Base-by-base conservation (phyloP, 306 rosid species). In the Lablab purpureus region DNA sequence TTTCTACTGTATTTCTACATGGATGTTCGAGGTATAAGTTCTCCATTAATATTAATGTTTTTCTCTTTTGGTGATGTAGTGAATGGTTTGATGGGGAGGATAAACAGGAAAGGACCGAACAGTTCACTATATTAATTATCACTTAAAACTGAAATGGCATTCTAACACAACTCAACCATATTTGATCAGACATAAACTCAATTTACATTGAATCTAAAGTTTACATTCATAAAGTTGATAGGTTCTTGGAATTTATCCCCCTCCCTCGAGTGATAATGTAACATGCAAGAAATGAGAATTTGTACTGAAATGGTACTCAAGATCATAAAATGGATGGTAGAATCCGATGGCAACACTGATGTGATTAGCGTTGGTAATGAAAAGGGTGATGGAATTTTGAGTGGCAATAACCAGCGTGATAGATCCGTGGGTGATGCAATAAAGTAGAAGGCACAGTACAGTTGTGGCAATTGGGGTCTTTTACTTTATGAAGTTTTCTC, bases 401-500 rank as follows among this genome's bases (percentile, higher is more conserved):
- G 5, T 18, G 19, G 51, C 5, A 66, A 63, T 3, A n/a, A 32
- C 3, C 15, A 3, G 70, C 17, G 69, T 34, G 70, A 34, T 32
- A 3, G 70, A 64, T 64, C 46, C 15, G 25, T 10, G 72, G 41
- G 59, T 52, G 62, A 65, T 41, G 75, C 69, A 67, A 73, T 12
- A 64, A 67, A 52, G 84, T 13, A 2, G n/a, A 6, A 18, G 1
- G 79, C 11, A 73, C 74, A 66, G 80, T 68, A 21, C 0, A 51
- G 30, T 6, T 4, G 28, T 25, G 2, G 67, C 46, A 67, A 27
- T 17, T 28, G 43, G 74, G 46, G 51, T 40, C 65, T 58, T 58
- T 71, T 9, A 51, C 78, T 77, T 82, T 59, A 3, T 23, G 7
- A 23, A 63, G 22, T 67, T 17, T 64, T 41, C 65, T 78, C 59